Evolutionary conservation across 768 basidiomycete genomes (phyloP).

Genomic region (Tulasnella sp.): DNA sequence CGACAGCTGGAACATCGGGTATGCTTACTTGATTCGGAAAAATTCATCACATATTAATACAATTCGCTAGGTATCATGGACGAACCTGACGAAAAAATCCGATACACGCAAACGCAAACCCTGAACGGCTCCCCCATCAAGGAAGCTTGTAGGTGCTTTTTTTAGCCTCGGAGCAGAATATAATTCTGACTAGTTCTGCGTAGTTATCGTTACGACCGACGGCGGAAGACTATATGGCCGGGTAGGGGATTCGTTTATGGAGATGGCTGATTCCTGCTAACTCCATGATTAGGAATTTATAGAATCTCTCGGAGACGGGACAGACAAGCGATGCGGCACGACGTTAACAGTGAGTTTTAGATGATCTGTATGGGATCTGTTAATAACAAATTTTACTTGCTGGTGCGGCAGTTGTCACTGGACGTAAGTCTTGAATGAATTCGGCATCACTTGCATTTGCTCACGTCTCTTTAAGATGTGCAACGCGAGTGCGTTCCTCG

Average conservation of each 20-base stretch:
- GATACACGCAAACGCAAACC: not conserved
- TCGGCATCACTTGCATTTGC: not conserved
- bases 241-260: not conserved
- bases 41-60: not conserved
- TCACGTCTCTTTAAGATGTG: not conserved
- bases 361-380: not conserved
- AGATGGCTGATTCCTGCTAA: not conserved
- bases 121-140: not conserved
- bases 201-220: not conserved
- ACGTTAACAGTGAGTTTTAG: not conserved
- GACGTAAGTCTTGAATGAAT: not conserved
- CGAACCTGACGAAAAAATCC: not conserved
- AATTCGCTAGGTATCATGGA: not conserved
- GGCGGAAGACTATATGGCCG: not conserved
- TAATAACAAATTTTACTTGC: not conserved
- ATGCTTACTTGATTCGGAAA: not conserved
- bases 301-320: not conserved
- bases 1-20: not conserved
- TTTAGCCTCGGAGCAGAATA: not conserved
- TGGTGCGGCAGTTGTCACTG: not conserved
- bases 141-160: not conserved
- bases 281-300: not conserved
- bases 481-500: not conserved
- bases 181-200: not conserved
- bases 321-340: not conserved